Evolutionary conservation across 352 stramenopile genomes (phyloP), one percentile per base, ranked within the genome.

Genomic region (Globisporangium canariense): DNA sequence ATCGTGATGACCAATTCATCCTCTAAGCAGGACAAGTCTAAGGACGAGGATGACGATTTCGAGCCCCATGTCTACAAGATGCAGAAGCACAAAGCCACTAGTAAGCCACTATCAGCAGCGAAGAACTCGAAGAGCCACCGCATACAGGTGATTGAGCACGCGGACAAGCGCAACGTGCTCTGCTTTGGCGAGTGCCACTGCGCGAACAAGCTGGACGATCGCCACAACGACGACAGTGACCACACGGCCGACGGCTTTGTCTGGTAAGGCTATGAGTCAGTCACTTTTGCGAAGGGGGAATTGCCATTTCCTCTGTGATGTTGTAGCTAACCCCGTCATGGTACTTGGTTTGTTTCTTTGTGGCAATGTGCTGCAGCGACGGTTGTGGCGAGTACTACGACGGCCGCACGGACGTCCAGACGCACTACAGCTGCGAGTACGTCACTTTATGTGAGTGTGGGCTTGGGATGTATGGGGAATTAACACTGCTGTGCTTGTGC

Each of bases 171-270:
- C 18, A 64, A 50, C 22, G 57, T 69, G 38, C 50, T 81, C 8
- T 87, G 78, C 60, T 78, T 87, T 66, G 76, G 63, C 28, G 55
- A 50, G 52, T 74, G 71, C 40, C 55, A 70, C 38, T 75, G 69
- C 45, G 43, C 65, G 34, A 68, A 66, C 11, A 56, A 54, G 3
- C 64, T 70, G 18, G 51, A 62, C 30, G 62, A 56, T 7, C 52
- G 62, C 8, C 51, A 72, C 18, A 59, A 69, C 5, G 54, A 63
- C 32, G 52, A 70, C 25, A 60, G 7, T 10, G 50, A 64, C 13
- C 9, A 18, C 14, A 10, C 13, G 18, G 6, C 32, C 25, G 45
- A 51, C 20, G 61, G 40, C 13, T 69, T 67, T 74, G 55, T 68
- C 46, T 69, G 64, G 58, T 64, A 50, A 56, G 46, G 32, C 32